A percentile compares a stretch with the other conserved stretches of the same genome.
Evolutionary conservation across 2,329 filamentous ascomycete species (phyloP).

Genomic region (Paecilomyces formosus): DNA sequence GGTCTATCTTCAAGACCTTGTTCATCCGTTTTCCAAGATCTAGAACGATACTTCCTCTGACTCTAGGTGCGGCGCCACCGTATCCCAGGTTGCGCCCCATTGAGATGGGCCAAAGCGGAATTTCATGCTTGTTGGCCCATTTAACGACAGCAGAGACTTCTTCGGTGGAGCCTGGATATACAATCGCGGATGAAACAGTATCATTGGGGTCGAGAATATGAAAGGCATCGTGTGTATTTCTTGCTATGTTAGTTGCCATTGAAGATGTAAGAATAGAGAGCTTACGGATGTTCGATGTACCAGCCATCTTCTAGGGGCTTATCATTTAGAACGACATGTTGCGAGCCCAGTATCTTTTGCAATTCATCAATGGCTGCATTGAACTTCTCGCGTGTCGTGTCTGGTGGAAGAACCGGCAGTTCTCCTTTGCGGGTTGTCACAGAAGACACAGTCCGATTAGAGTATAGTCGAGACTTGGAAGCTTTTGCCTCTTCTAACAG

Average conservation of each 20-base stretch:
- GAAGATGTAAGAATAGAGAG: not conserved
- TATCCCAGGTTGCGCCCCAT: constrained; percentile 43
- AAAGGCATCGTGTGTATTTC: constrained; percentile 38
- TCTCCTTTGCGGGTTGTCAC: constrained; percentile 1
- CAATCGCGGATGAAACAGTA: constrained; percentile 37
- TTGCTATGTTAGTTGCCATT: constrained; percentile 1
- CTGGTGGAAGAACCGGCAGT: constrained; percentile 12
- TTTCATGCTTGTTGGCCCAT: constrained; percentile 24
- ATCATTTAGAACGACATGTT: constrained; percentile 14
- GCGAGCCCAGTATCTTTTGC: constrained; percentile 6
- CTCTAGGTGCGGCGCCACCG: constrained; percentile 40
- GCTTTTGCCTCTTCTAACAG: constrained; percentile 10
- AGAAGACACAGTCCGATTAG: constrained; percentile 10
- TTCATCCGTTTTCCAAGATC: constrained; percentile 33
- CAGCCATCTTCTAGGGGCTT: constrained; percentile 21
- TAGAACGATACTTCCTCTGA: constrained; percentile 37
- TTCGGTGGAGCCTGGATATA: constrained; percentile 32
- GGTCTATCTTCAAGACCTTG: constrained; percentile 23
- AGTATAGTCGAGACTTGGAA: constrained; percentile 10
- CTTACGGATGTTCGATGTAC: constrained; percentile 30
- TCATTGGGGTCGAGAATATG: constrained; percentile 37
- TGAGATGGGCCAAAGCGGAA: constrained; percentile 26
- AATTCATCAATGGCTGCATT: constrained; percentile 12
- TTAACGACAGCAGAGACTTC: constrained; percentile 24
- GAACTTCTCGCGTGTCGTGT: constrained; percentile 7